phyloP scores from a whole-genome alignment of 306 rosid genomes.

The Lagenaria siceraria region DNA sequence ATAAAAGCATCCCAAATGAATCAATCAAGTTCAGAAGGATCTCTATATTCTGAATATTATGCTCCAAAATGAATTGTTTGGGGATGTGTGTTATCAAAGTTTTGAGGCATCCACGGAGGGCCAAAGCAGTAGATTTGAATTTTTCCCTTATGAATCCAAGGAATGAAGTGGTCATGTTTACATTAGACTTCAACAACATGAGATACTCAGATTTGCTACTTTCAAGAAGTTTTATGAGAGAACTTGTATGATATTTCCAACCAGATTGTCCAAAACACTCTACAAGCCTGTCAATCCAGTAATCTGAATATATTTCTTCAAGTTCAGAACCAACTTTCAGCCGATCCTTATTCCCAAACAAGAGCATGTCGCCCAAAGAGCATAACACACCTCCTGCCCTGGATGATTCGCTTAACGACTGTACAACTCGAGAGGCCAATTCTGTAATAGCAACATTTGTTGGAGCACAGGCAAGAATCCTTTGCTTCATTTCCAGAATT shows the following conservation, averaged over 20 bases:
- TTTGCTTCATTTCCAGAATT: conserved; percentile 29
- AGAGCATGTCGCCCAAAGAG: no score
- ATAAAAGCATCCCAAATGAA: conserved; percentile 29
- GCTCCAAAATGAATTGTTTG: conserved; percentile 25
- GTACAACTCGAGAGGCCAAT: conserved; percentile 42
- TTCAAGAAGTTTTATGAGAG: conserved; percentile 48
- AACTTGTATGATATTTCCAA: conserved; percentile 38
- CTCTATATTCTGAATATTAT: conserved; percentile 22
- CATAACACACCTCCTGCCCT: conserved; percentile 12
- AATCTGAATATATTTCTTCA: conserved; percentile 45
- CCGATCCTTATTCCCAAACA: conserved; percentile 55
- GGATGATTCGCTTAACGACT: conserved; percentile 24
- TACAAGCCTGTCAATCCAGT: conserved; percentile 33
- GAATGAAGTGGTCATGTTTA: conserved; percentile 26
- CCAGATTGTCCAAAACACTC: conserved; percentile 45
- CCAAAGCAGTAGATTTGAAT: conserved; percentile 17
- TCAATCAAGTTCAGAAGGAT: conserved; percentile 15
- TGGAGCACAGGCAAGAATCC: conserved; percentile 71
- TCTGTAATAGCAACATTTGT: conserved; percentile 65
- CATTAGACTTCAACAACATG: conserved; percentile 31
- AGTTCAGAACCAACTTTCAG: conserved; percentile 43
- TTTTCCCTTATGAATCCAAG: conserved; percentile 35
- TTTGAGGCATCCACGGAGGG: conserved; percentile 25
- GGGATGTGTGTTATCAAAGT: conserved; percentile 43
- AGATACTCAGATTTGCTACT: conserved; percentile 41